phyloP scores from a whole-genome alignment of 805 yeast species.

The Torulaspora microellipsoides region DNA sequence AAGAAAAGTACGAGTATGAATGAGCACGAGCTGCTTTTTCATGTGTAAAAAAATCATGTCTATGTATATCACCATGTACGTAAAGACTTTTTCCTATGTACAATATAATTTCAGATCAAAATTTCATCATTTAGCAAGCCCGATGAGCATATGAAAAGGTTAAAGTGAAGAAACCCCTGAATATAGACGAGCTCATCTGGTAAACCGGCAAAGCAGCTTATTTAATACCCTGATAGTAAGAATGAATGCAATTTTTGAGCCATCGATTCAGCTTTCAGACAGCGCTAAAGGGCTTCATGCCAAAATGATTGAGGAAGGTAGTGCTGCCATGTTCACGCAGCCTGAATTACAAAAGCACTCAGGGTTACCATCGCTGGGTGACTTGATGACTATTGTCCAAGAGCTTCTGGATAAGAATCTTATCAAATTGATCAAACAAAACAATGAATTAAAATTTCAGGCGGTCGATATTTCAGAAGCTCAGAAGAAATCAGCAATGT shows the following conservation, averaged over 20 bases:
- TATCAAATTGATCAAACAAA: slow-evolving; percentile 63
- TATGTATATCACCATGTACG: too few relatives aligned
- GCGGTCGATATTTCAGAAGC: slow-evolving; percentile 75
- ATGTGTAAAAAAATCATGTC: too few relatives aligned
- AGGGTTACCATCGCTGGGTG: slow-evolving; percentile 39
- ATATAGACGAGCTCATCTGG: too few relatives aligned
- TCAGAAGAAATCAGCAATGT: slow-evolving; percentile 67
- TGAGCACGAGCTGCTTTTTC: too few relatives aligned
- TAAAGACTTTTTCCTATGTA: too few relatives aligned
- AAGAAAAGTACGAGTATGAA: background rate
- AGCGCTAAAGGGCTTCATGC: slow-evolving; percentile 56
- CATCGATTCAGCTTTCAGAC: slow-evolving; percentile 29
- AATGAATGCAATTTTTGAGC: slow-evolving; percentile 10
- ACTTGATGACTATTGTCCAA: slow-evolving; percentile 47
- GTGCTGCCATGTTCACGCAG: slow-evolving; percentile 57
- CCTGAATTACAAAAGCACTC: slow-evolving; percentile 56
- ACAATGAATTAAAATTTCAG: slow-evolving; percentile 66
- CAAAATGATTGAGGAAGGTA: slow-evolving; percentile 51
- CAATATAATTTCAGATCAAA: too few relatives aligned
- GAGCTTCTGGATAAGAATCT: slow-evolving; percentile 53
- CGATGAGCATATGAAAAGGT: background rate
- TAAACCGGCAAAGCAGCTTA: too few relatives aligned
- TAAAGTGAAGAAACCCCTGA: background rate
- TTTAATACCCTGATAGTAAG: background rate
- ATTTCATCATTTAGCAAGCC: too few relatives aligned